Conservation (phyloP, 257 asterid species). For the Ophiorrhiza pumila region DNA sequence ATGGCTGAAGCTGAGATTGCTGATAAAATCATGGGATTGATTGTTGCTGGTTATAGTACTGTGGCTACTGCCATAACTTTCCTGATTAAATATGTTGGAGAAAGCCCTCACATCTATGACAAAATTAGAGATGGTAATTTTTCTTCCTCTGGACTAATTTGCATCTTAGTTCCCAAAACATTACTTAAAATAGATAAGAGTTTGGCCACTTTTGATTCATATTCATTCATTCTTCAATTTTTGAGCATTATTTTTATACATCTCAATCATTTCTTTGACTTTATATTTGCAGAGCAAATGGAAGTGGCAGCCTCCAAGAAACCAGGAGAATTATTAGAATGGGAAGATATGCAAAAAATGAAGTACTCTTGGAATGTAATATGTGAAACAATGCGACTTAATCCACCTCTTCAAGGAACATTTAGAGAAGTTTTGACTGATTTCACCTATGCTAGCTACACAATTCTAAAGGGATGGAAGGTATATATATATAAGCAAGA, state of each 20-base stretch:
- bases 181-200: no score
- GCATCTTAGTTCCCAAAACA: no score
- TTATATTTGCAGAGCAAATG: constrained; percentile 54
- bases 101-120: constrained; percentile 36
- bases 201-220: no score
- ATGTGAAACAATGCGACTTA: constrained; percentile 67
- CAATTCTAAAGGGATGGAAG: constrained; percentile 82
- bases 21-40: constrained; percentile 65
- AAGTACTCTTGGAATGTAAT: constrained; percentile 66
- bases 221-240: no score
- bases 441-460: constrained; percentile 67
- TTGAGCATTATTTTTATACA: no score
- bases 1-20: constrained; percentile 63
- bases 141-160: no score
- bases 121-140: constrained; percentile 49
- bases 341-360: constrained; percentile 72
- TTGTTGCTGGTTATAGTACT: constrained; percentile 68
- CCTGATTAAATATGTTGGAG: constrained; percentile 62
- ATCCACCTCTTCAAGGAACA: constrained; percentile 78
- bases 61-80: constrained; percentile 63
- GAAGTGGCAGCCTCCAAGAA: constrained; percentile 47
- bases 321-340: constrained; percentile 45
- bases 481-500: constrained; percentile 28
- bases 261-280: not conserved
- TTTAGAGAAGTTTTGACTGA: constrained; percentile 56